phyloP scores from a whole-genome alignment of 345 rosid species.

The Salix exigua region DNA sequence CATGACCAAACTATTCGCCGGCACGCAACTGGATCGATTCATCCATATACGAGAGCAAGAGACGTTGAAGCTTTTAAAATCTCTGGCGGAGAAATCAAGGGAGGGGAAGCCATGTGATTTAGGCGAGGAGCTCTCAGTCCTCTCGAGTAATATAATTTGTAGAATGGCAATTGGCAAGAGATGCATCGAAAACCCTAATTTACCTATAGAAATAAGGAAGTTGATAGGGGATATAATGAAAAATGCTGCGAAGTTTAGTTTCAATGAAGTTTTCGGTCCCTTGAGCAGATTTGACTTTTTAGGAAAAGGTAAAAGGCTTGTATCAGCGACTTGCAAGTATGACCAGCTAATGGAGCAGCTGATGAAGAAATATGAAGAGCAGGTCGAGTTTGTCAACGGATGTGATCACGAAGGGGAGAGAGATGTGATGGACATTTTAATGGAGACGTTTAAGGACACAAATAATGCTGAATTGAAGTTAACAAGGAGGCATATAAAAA shows the following conservation, averaged over 20 bases:
- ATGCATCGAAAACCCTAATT: slow-evolving; percentile 46
- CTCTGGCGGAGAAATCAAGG: slow-evolving; percentile 23
- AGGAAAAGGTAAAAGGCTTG: slow-evolving; percentile 50
- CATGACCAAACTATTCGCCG: slow-evolving; percentile 51
- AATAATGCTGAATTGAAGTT: slow-evolving; percentile 48
- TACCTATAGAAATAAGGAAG: slow-evolving; percentile 40
- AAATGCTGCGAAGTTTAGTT: slow-evolving; percentile 50
- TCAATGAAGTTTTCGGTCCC: slow-evolving; percentile 68
- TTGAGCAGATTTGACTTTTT: slow-evolving; percentile 53
- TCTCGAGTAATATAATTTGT: slow-evolving; percentile 56
- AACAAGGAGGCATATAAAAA: slow-evolving; percentile 59
- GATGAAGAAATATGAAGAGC: slow-evolving; percentile 50
- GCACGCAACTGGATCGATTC: slow-evolving; percentile 52
- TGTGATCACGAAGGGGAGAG: slow-evolving; percentile 23
- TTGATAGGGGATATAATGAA: slow-evolving; percentile 37
- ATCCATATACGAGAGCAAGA: slow-evolving; percentile 49
- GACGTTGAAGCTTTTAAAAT: slow-evolving; percentile 34
- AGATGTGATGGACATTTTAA: slow-evolving; percentile 55
- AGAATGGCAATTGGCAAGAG: slow-evolving; percentile 64
- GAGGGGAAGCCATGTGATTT: slow-evolving; percentile 45
- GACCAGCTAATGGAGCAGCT: slow-evolving; percentile 51
- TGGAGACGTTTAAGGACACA: slow-evolving; percentile 50
- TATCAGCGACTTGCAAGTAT: slow-evolving; percentile 37
- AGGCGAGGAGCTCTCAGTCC: slow-evolving; percentile 35
- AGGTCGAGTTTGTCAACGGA: slow-evolving; percentile 8